Evolutionary conservation across 192 early-diverging fungal genomes (phyloP).

Genomic region (Coemansia sp.): DNA sequence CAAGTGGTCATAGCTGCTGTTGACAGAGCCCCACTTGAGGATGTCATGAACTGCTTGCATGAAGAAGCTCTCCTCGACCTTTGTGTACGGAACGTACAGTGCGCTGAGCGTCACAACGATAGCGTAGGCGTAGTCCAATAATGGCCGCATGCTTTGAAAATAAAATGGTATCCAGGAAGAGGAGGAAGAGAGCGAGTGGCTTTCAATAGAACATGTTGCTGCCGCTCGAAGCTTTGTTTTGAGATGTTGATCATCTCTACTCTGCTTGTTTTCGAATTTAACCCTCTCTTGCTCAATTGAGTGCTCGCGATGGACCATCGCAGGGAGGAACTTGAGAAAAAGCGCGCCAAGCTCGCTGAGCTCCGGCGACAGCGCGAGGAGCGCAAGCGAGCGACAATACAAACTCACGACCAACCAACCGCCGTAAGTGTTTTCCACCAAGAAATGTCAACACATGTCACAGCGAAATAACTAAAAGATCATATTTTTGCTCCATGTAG

Average conservation of each 20-base stretch:
- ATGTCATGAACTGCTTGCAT: slow-evolving; percentile 93
- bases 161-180: neutral
- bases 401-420: slow-evolving; percentile 24
- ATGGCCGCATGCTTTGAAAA: neutral
- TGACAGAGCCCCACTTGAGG: slow-evolving; percentile 56
- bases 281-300: neutral
- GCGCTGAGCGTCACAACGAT: slow-evolving; percentile 30
- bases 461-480: no score
- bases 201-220: neutral
- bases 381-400: slow-evolving; percentile 55
- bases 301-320: slow-evolving; percentile 61
- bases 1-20: slow-evolving; percentile 75
- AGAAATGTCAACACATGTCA: neutral
- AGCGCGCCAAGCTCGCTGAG: slow-evolving; percentile 88
- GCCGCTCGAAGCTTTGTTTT: neutral
- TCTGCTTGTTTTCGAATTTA: no score
- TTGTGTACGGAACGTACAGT: slow-evolving; percentile 73
- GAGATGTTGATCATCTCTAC: neutral
- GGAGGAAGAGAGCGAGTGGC: no score
- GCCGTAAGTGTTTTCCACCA: slow-evolving; percentile 18
- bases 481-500: slow-evolving; percentile 9
- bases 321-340: slow-evolving; percentile 86
- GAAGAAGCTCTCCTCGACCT: slow-evolving; percentile 98
- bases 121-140: slow-evolving; percentile 23
- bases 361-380: slow-evolving; percentile 81